Evolutionary conservation across 176 grass and related monocot species (phyloP).

Genomic region (Oryza australiensis): DNA sequence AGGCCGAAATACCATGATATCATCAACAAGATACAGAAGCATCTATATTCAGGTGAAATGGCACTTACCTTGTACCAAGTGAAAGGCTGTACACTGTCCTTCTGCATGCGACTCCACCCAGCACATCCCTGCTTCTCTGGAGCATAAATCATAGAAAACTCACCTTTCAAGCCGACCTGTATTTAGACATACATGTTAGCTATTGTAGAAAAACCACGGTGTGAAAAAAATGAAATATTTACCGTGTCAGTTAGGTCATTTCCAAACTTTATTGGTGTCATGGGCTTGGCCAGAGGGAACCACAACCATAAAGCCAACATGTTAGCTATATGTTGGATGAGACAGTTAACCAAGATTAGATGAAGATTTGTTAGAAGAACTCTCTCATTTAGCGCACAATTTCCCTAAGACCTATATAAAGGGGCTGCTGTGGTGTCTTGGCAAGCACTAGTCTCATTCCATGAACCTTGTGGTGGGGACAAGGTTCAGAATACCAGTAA

Average conservation of each 20-base stretch:
- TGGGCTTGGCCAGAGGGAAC: no score
- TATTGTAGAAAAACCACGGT: background rate
- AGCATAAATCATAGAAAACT: slow-evolving; percentile 70
- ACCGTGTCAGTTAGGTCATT: background rate
- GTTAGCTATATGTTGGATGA: background rate
- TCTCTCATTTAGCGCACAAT: background rate
- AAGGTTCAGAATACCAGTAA: no score
- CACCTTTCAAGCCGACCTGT: slow-evolving; percentile 86
- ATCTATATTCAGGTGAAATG: slow-evolving; percentile 14
- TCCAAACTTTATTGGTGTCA: no score
- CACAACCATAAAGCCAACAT: background rate
- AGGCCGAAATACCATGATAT: slow-evolving; percentile 12
- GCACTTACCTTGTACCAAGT: slow-evolving; percentile 88
- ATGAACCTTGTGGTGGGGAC: background rate
- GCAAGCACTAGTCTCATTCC: background rate
- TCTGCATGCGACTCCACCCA: slow-evolving; percentile 66
- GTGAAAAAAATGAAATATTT: slow-evolving; percentile 3
- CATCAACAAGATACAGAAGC: background rate
- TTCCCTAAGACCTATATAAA: background rate
- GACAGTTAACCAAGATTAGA: background rate
- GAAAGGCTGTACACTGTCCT: slow-evolving; percentile 51
- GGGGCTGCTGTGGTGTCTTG: background rate
- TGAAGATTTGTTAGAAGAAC: background rate
- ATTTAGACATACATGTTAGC: slow-evolving; percentile 27
- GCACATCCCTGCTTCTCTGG: slow-evolving; percentile 58